Evolutionary conservation across 2,329 filamentous ascomycete species (phyloP), one percentile per base, ranked within the genome.

Genomic region (Colletotrichum eremochloae): DNA sequence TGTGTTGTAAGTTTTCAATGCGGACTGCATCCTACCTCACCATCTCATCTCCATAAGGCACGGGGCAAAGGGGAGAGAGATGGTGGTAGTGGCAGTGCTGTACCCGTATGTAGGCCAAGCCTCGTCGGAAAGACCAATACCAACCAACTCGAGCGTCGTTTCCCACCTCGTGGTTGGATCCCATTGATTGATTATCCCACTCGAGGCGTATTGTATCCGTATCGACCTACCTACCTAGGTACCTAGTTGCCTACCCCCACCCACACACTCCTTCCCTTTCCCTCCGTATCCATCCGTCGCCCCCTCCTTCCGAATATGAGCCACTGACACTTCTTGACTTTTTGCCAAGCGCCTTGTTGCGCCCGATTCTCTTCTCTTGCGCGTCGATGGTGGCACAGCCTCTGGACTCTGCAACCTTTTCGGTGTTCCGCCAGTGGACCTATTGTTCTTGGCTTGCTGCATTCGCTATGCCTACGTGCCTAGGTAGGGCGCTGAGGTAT

Each of bases 291-390:
- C 44, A 44, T 24, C 24, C n/a, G 18, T 40, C 42, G 7, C 15
- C 42, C 38, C 36, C 48, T 15, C 62, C 36, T 31, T 46, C 46
- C 33, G 42, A 38, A 44, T 62, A 31, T 31, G 62, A 38, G 36
- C 33, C 46, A n/a, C 38, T 33, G 44, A 36, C 40, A 55, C 36
- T 24, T 63, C 58, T 55, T 60, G 69, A 70, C 48, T 56, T 70
- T 72, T 65, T 36, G 70, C 70, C 70, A 72, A 72, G 70, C 24
- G n/a, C 38, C 48, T 66, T 42, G 40, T 38, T n/a, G 9, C 61
- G 67, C 40, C 46, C 38, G 11, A 48, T 15, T 9, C 61, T 44
- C n/a, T 24, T 24, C 33, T 72, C n/a, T 72, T 72, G 67, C 70
- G 70, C 50, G 48, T 72, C 50, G 61, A 40, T 55, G 31, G 60